phyloP scores from a whole-genome alignment of 257 asterid species.

The Ehretia macrophylla region DNA sequence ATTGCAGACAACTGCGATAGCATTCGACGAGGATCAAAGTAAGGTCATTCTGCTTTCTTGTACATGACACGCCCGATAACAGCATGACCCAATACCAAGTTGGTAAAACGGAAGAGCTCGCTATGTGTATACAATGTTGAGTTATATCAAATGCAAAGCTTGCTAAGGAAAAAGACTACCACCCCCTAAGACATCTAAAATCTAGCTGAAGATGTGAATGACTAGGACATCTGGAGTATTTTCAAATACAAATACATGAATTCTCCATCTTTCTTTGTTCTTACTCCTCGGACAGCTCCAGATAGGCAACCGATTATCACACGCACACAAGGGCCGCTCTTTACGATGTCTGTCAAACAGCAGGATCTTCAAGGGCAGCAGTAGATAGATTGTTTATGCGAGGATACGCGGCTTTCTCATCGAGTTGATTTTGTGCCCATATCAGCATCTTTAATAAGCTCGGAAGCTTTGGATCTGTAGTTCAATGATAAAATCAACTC shows the following conservation, averaged over 20 bases:
- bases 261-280: conserved; percentile 4
- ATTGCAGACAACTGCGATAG: too few relatives aligned
- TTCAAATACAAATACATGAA: conserved; percentile 8
- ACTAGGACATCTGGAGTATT: conserved; percentile 4
- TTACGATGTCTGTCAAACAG: conserved; percentile 27
- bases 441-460: conserved; percentile 77
- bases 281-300: neutral
- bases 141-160: neutral
- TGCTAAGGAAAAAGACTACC: conserved; percentile 5
- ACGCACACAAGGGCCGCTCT: conserved; percentile 2
- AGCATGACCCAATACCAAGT: neutral
- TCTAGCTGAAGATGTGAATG: conserved; percentile 12
- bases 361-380: conserved; percentile 75
- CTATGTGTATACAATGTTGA: too few relatives aligned
- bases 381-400: conserved; percentile 62
- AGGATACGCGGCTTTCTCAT: conserved; percentile 73
- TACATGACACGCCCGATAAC: too few relatives aligned
- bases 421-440: conserved; percentile 78
- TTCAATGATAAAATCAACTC: conserved; percentile 7
- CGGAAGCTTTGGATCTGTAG: conserved; percentile 86
- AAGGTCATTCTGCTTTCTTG: too few relatives aligned
- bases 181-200: conserved; percentile 1
- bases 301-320: conserved; percentile 2
- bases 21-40: too few relatives aligned
- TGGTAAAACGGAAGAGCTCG: neutral